Conservation (phyloP, 768 basidiomycete species). For the Tylopilus cervinicoccineus region DNA sequence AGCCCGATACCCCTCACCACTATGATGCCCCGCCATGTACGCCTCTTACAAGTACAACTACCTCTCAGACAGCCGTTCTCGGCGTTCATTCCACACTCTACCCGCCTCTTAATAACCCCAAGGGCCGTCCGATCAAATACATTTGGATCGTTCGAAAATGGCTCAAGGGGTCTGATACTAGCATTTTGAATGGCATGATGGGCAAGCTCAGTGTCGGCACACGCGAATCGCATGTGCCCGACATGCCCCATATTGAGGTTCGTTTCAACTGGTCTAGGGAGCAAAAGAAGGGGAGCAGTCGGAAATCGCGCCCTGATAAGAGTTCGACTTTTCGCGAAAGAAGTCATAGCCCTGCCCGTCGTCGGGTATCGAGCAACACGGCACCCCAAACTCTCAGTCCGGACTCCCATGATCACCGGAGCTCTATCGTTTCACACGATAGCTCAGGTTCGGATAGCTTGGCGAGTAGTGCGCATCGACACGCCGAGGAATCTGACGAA, state of each 20-base stretch:
- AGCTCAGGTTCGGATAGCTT: conserved; percentile 35
- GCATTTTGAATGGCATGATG: conserved; percentile 44
- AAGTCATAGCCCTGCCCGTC: conserved; percentile 12
- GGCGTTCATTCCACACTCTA: conserved; percentile 67
- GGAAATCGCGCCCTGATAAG: conserved; percentile 22
- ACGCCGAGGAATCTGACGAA: conserved; percentile 51
- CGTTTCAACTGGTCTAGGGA: conserved; percentile 74
- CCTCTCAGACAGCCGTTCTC: conserved; percentile 47
- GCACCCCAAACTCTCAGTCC: conserved; percentile 10
- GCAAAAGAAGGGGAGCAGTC: conserved; percentile 19
- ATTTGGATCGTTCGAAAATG: conserved; percentile 76
- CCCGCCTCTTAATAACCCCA: conserved; percentile 39
- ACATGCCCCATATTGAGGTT: conserved; percentile 53
- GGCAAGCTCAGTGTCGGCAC: conserved; percentile 33
- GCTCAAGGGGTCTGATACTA: conserved; percentile 55
- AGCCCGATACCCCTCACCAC: conserved; percentile 4
- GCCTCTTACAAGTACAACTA: conserved; percentile 7
- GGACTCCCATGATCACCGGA: conserved; percentile 25
- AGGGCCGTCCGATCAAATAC: conserved; percentile 47
- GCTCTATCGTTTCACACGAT: conserved; percentile 39
- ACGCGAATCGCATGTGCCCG: conserved; percentile 19
- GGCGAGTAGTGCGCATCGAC: conserved; percentile 16
- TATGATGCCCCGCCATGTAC: conserved; percentile 14
- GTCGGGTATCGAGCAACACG: conserved; percentile 4
- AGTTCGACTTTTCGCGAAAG: conserved; percentile 4